These are phyloP conservation scores for Prunus kanzakura DNA, from an alignment of 306 rosid genomes.

Conservation along the genomic window DNA sequence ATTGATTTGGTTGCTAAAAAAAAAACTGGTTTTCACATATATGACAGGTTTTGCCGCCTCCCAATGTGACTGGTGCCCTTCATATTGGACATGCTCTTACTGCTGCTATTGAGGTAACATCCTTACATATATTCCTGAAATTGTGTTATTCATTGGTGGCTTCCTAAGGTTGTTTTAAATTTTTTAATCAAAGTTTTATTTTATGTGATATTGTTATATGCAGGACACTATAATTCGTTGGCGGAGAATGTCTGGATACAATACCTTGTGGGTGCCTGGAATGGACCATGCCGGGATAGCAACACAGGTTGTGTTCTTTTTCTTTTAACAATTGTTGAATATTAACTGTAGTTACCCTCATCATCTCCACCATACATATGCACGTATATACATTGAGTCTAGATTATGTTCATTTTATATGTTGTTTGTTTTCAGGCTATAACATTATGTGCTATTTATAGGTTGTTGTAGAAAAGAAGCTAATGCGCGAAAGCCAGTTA, in stretches of 20 bases:
- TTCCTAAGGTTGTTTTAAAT: background rate
- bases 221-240: slow-evolving; percentile 97
- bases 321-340: background rate
- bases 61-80: slow-evolving; percentile 95
- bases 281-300: slow-evolving; percentile 99
- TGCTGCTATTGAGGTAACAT: slow-evolving; percentile 81
- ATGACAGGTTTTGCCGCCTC: slow-evolving; percentile 90
- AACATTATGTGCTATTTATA: slow-evolving; percentile 18
- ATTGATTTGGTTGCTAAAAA: background rate
- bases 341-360: background rate
- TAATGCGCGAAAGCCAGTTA: slow-evolving; percentile 68
- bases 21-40: slow-evolving; percentile 1
- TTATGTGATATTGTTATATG: slow-evolving; percentile 24
- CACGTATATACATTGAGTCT: too few relatives aligned
- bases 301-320: slow-evolving; percentile 66
- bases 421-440: background rate
- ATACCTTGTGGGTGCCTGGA: slow-evolving; percentile 96
- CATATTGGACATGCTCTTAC: slow-evolving; percentile 97
- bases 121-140: slow-evolving; percentile 2
- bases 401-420: background rate
- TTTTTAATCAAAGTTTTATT: background rate
- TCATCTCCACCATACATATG: background rate
- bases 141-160: slow-evolving; percentile 7
- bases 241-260: slow-evolving; percentile 92
- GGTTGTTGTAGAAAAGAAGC: slow-evolving; percentile 98